Evolutionary conservation across 306 rosid genomes (phyloP), one percentile per base, ranked within the genome.

Genomic region (Quercus suber): DNA sequence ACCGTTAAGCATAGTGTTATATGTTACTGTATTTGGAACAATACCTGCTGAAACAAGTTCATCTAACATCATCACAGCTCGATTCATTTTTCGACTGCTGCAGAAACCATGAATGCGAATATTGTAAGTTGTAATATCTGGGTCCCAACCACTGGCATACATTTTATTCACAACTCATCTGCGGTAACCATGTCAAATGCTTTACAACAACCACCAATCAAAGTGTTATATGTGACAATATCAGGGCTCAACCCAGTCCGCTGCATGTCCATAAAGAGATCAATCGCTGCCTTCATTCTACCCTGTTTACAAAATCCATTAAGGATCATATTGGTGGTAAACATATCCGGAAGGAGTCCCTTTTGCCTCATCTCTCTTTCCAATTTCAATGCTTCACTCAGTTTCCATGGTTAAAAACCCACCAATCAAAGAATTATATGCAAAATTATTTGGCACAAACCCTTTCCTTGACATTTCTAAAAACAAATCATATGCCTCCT

Each of bases 111-210:
- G 96, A 37, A 91, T 81, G 33, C 84, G 80, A 27, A 78, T 89
- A 70, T 91, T 89, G 79, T 93, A 89, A 19, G 97, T 90, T 65
- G 84, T 89, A 53, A 93, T 76, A 84, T 92, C 96, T 3, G 94
- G 97, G 68, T 84, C 88, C 79, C 86, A 82, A 60, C 96, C 94
- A 78, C 88, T 81, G 14, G 73, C 73, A 41, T 79, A 81, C 89
- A 93, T 86, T 84, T 80, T 84, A 69, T 79, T 68, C 80, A 88
- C 76, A 68, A 43, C 56, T 92, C 85, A 83, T 88, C 87, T 4
- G 90, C 91, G 19, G 83, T 78, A 73, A 76, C 91, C 89, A 86
- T 82, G 86, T 93, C 94, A 80, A 88, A 86, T 56, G 81, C 90
- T 80, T 83, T 88, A 80, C 92, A 89, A 67, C 88, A 90, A 64